phyloP scores from a whole-genome alignment of 2,329 filamentous ascomycete species.

The Thielaviopsis punctulata region DNA sequence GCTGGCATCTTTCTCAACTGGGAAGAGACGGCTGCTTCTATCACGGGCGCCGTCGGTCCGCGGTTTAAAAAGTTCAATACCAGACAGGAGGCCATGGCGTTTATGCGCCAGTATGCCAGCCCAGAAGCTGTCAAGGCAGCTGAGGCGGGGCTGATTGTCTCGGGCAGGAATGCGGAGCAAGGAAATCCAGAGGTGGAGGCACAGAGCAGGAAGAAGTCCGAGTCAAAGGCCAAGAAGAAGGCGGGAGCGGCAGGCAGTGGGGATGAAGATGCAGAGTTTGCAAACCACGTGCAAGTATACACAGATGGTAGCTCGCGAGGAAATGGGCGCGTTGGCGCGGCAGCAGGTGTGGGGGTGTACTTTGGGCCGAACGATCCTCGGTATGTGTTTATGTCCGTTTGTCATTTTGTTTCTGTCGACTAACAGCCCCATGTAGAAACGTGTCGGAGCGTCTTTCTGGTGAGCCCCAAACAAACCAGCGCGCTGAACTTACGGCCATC shows the following conservation, averaged over 20 bases:
- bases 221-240: conserved; percentile 21
- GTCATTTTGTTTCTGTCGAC: background rate
- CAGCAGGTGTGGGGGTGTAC: conserved; percentile 45
- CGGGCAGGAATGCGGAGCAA: conserved; percentile 17
- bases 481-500: conserved; percentile 85
- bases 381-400: conserved; percentile 19
- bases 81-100: conserved; percentile 58
- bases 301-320: conserved; percentile 45
- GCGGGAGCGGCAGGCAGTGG: conserved; percentile 14
- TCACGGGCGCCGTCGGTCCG: conserved; percentile 52
- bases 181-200: conserved; percentile 15
- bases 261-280: conserved; percentile 18
- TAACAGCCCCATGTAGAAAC: conserved; percentile 25
- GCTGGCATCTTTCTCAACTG: conserved; percentile 48
- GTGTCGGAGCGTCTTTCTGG: conserved; percentile 62
- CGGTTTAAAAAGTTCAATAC: conserved; percentile 55
- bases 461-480: conserved; percentile 74
- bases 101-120: conserved; percentile 39
- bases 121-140: conserved; percentile 26
- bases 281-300: conserved; percentile 26
- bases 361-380: conserved; percentile 40
- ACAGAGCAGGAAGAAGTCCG: conserved; percentile 16
- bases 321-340: conserved; percentile 38
- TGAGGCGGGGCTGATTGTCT: conserved; percentile 13
- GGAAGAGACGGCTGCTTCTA: conserved; percentile 54